Evolutionary conservation across 2,329 filamentous ascomycete genomes (phyloP).

Genomic region (Apiospora kogelbergensis): DNA sequence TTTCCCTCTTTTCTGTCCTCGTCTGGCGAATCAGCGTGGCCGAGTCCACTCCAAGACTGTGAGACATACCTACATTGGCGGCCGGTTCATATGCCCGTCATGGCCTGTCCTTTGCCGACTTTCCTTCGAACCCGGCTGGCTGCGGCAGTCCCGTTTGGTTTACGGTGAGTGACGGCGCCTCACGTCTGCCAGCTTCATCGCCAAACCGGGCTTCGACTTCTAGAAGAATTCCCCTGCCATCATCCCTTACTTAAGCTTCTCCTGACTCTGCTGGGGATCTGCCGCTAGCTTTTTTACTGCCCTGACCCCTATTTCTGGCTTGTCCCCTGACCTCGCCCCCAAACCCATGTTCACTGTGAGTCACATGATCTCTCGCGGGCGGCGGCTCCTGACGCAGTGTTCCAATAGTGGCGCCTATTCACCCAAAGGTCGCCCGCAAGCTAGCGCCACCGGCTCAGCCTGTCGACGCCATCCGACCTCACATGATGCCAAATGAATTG

Average conservation of each 20-base stretch:
- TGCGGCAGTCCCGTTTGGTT: not conserved
- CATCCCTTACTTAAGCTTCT: not conserved
- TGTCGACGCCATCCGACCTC: not conserved
- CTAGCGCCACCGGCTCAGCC: not conserved
- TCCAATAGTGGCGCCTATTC: not conserved
- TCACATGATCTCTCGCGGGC: slow-evolving; percentile 1
- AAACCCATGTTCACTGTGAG: not conserved
- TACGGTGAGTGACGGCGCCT: not conserved
- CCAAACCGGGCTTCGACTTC: not conserved
- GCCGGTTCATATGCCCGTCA: slow-evolving; percentile 1
- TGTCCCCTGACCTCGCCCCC: not conserved
- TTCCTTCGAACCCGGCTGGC: not conserved
- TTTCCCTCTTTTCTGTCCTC: not conserved
- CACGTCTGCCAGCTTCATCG: not conserved
- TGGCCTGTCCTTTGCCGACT: not conserved
- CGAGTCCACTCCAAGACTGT: not conserved
- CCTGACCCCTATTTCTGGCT: not conserved
- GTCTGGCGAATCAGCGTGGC: not conserved
- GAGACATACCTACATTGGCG: slow-evolving; percentile 6
- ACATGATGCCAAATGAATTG: not conserved
- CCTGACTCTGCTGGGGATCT: not conserved
- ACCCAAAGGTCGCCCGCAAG: not conserved
- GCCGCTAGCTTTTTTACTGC: not conserved
- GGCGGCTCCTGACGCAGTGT: not conserved
- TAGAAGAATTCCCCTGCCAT: not conserved